Evolutionary conservation across 805 yeast species (phyloP).

Genomic region (Ogataea minuta): DNA sequence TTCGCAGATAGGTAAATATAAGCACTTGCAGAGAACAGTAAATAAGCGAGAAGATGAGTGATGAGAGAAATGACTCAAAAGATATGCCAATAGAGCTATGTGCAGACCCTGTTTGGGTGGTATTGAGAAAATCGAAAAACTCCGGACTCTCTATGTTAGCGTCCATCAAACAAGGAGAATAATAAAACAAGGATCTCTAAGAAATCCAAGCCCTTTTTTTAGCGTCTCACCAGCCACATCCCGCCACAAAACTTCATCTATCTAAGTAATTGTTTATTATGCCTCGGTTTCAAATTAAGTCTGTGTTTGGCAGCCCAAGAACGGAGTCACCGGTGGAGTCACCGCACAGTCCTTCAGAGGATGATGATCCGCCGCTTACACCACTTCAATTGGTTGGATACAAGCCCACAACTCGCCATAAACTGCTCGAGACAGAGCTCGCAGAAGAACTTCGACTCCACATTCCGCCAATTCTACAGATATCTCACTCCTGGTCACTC

Average conservation of each 20-base stretch:
- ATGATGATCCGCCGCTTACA: slow-evolving; percentile 46
- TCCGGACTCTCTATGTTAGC: slow-evolving; percentile 12
- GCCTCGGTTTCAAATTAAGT: slow-evolving; percentile 20
- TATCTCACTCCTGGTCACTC: slow-evolving; percentile 74
- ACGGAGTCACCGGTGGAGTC: slow-evolving; percentile 15
- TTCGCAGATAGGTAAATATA: slow-evolving; percentile 39
- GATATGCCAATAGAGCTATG: slow-evolving; percentile 49
- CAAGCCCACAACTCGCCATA: slow-evolving; percentile 51
- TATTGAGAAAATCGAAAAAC: slow-evolving; percentile 22
- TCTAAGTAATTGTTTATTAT: slow-evolving; percentile 4
- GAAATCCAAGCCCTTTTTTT: not conserved
- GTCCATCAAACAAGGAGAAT: slow-evolving; percentile 4
- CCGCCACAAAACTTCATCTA: slow-evolving; percentile 6
- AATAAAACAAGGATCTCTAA: not conserved
- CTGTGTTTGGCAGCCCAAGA: slow-evolving; percentile 17
- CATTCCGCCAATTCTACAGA: slow-evolving; percentile 76
- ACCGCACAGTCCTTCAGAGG: slow-evolving; percentile 7
- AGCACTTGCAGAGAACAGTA: slow-evolving; percentile 53
- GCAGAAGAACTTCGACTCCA: slow-evolving; percentile 73
- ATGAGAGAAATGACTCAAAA: slow-evolving; percentile 51
- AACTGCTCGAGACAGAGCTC: slow-evolving; percentile 52
- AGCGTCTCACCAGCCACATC: slow-evolving; percentile 10
- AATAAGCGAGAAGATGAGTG: slow-evolving; percentile 52
- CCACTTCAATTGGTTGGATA: slow-evolving; percentile 64
- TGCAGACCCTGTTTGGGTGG: slow-evolving; percentile 24